Conservation (phyloP, 495 filamentous ascomycete species). For the Penicillium cataractarum region DNA sequence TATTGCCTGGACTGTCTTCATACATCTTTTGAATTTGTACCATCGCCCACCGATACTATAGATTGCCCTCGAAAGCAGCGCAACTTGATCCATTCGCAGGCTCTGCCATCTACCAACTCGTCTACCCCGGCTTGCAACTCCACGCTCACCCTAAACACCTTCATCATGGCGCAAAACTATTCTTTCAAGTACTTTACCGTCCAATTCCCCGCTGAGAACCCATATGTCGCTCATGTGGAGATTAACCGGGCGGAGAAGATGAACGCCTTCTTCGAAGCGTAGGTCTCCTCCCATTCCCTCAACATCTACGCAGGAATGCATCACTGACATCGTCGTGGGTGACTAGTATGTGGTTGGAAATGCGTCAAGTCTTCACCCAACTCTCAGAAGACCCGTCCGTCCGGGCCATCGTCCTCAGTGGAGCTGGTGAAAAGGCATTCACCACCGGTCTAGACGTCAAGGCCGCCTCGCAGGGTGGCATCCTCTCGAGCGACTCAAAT, state of each 20-base stretch:
- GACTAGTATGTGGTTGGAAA: slow-evolving; percentile 82
- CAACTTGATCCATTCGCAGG: background rate
- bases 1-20: background rate
- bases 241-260: slow-evolving; percentile 89
- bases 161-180: slow-evolving; percentile 34
- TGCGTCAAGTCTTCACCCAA: slow-evolving; percentile 69
- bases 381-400: slow-evolving; percentile 74
- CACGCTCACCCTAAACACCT: background rate
- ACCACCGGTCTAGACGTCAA: slow-evolving; percentile 81
- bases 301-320: background rate
- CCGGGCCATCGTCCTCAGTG: slow-evolving; percentile 80
- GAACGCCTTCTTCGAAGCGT: slow-evolving; percentile 84
- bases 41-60: background rate
- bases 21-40: background rate
- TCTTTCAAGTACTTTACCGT: slow-evolving; percentile 76
- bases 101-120: background rate
- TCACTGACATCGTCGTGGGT: background rate
- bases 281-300: slow-evolving; percentile 20
- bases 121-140: background rate
- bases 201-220: slow-evolving; percentile 62
- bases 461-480: slow-evolving; percentile 50
- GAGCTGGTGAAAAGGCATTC: slow-evolving; percentile 82
- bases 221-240: slow-evolving; percentile 85
- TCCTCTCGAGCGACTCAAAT: slow-evolving; percentile 21
- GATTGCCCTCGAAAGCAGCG: background rate